Evolutionary conservation across 2,329 filamentous ascomycete species (phyloP), one percentile per base, ranked within the genome.

Genomic region (Cryphonectria parasitica): DNA sequence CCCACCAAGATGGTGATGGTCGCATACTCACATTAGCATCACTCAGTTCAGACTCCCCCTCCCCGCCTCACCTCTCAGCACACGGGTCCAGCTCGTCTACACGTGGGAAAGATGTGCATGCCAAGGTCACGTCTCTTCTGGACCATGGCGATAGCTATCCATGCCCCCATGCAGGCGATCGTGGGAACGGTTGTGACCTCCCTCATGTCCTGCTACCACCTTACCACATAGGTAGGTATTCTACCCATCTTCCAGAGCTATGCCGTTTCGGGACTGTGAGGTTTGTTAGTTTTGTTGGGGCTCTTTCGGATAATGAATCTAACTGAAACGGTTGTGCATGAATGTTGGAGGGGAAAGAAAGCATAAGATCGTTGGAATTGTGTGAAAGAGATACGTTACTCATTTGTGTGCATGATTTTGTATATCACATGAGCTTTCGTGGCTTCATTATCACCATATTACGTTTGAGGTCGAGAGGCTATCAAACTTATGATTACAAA

Each of bases 211-310:
- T 25, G 39, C 41, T 68, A 68, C 66, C 60, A 68, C 66, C 66
- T 68, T 68, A 68, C 66, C 52, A 68, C 58, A 63, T 63, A 68
- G 66, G 66, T 68, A 68, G 58, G 66, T 68, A 8, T 68, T 68
- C 41, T 15, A 63, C 54, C 13, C 34, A 41, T 15, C 43, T 68
- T 54, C 66, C 39, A 68, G 41, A 63, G 41, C 41, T 63, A 36
- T 62, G 52, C 58, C 58, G n/a, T 3, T 56, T 34, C 28, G 28
- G n/a, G 43, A 34, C 10, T 17, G 22, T 34, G 41, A 49, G 15
- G 63, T 19, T 7, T 34, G 63, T 34, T n/a, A 8, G 63, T 31
- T 1, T 22, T 64, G 41, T 64, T 45, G 13, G 34, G 61, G 34
- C 54, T 31, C 15, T 34, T 58, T 58, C 13, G 54, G 25, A 58